Percentiles rank a stretch among this genome's conserved stretches.
Conservation (phyloP, 495 filamentous ascomycete species). For the Xylaria cubensis region DNA sequence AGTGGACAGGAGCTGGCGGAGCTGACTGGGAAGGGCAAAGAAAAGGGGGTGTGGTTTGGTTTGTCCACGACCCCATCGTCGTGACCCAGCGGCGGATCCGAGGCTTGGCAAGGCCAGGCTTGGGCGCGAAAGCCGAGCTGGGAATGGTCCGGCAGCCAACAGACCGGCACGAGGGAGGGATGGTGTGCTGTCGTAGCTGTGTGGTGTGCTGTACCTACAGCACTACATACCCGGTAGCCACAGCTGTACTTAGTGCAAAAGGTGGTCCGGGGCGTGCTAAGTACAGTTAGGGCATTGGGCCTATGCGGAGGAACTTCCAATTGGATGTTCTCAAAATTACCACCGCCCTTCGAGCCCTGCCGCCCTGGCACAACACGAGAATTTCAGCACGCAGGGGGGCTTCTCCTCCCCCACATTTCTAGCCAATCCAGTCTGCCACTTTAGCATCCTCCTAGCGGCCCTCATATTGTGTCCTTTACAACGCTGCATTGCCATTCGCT, state of each 20-base stretch:
- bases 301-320: not conserved
- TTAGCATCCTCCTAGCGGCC: conserved; percentile 4
- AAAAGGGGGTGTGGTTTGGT: not conserved
- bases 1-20: not conserved
- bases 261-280: not conserved
- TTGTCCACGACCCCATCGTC: not conserved
- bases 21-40: not conserved
- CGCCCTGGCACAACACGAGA: conserved; percentile 8
- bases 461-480: not conserved
- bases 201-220: conserved; percentile 6
- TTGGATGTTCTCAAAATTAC: conserved; percentile 3
- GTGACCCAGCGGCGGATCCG: conserved; percentile 7
- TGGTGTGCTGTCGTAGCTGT: conserved; percentile 17
- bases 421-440: not conserved
- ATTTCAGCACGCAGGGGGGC: not conserved
- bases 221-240: not conserved
- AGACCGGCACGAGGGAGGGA: not conserved
- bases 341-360: not conserved
- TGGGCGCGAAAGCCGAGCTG: conserved; percentile 16
- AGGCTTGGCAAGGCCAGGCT: conserved; percentile 10
- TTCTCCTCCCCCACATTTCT: not conserved
- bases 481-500: not conserved
- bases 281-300: conserved; percentile 7
- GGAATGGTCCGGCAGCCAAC: not conserved
- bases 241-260: not conserved